A percentile compares a stretch with the other conserved stretches of the same genome.
Conservation (phyloP, 345 rosid genomes). For the Populus ilicifolia region DNA sequence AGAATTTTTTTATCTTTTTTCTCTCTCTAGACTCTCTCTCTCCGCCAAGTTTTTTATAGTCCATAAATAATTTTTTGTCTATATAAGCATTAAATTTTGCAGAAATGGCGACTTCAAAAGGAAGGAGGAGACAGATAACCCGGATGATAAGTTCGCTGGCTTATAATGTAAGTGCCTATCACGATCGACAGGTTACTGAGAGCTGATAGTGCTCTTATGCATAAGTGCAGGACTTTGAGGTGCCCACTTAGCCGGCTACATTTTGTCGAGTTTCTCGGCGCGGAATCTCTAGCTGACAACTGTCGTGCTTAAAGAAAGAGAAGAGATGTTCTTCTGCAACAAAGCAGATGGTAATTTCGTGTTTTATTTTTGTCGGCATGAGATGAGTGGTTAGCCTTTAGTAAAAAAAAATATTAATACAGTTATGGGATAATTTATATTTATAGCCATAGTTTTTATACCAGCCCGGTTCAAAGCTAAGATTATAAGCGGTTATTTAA, state of each 20-base stretch:
- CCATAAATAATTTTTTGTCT: slow-evolving; percentile 18
- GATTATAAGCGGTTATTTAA: too few species aligned
- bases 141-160: rapidly evolving
- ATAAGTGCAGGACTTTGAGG: slow-evolving; percentile 19
- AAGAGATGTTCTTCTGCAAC: neutral
- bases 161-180: neutral
- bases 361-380: neutral
- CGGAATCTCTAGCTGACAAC: slow-evolving; percentile 69
- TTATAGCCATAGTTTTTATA: too few species aligned
- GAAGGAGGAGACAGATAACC: slow-evolving; percentile 43
- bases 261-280: slow-evolving; percentile 66
- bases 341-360: neutral
- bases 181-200: rapidly evolving
- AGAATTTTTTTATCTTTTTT: neutral
- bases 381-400: neutral
- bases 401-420: too few species aligned
- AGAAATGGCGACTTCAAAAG: slow-evolving; percentile 46
- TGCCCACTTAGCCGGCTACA: slow-evolving; percentile 66
- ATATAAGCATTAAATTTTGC: slow-evolving; percentile 32
- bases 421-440: too few species aligned
- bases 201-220: rapidly evolving
- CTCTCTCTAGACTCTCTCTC: slow-evolving; percentile 20
- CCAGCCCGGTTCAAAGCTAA: too few species aligned
- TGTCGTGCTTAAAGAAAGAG: neutral
- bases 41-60: slow-evolving; percentile 11